Conservation (phyloP, 306 rosid species). For the Cucumis hystrix region DNA sequence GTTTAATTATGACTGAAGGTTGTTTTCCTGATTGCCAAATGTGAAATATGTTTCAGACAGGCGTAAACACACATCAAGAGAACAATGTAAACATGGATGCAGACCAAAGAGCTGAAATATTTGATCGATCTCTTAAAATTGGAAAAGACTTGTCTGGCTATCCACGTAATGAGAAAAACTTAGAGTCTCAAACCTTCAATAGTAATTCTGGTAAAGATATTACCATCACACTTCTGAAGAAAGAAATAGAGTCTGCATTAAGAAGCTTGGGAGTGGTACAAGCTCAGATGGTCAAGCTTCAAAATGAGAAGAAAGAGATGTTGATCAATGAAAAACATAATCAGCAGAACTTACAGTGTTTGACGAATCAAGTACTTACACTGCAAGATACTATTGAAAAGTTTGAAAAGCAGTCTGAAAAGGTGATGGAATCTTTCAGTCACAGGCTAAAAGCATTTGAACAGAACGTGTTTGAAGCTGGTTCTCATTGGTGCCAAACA, state of each 20-base stretch:
- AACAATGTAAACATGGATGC: slow-evolving; percentile 16
- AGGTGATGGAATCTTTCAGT: slow-evolving; percentile 41
- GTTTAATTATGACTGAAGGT: slow-evolving; percentile 15
- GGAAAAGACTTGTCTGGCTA: slow-evolving; percentile 9
- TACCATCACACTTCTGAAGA: slow-evolving; percentile 59
- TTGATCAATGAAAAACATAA: slow-evolving; percentile 35
- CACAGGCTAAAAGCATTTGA: slow-evolving; percentile 33
- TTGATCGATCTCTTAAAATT: slow-evolving; percentile 19
- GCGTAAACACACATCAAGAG: slow-evolving; percentile 19
- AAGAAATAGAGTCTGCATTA: slow-evolving; percentile 74
- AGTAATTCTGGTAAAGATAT: slow-evolving; percentile 35
- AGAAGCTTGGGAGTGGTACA: slow-evolving; percentile 67
- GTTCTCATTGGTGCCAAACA: slow-evolving; percentile 34
- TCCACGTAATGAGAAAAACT: slow-evolving; percentile 9
- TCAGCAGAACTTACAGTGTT: slow-evolving; percentile 34
- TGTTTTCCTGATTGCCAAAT: slow-evolving; percentile 22
- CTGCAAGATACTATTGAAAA: slow-evolving; percentile 37
- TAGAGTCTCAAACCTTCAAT: slow-evolving; percentile 21
- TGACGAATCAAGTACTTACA: slow-evolving; percentile 33
- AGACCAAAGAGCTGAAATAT: slow-evolving; percentile 17
- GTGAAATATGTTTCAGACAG: slow-evolving; percentile 56
- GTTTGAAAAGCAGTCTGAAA: slow-evolving; percentile 46
- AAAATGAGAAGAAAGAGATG: slow-evolving; percentile 49
- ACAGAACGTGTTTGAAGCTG: slow-evolving; percentile 40
- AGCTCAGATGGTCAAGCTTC: slow-evolving; percentile 66